Evolutionary conservation across 2,329 filamentous ascomycete species (phyloP).

Genomic region (Aspergillus ochraceoroseus): DNA sequence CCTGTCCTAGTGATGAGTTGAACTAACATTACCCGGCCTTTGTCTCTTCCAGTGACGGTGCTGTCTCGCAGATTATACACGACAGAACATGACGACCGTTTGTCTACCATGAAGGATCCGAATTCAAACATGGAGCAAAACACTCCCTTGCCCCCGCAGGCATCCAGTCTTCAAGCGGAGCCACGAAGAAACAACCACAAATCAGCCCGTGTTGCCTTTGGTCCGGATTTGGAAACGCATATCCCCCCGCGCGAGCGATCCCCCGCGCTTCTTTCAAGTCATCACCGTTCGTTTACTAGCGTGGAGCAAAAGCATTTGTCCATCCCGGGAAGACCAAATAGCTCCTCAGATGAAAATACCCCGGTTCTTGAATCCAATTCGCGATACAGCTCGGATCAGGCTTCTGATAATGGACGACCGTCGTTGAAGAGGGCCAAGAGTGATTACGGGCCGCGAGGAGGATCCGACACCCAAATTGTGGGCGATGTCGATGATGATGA

Average conservation of each 20-base stretch:
- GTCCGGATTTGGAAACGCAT: slow-evolving; percentile 36
- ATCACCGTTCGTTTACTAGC: slow-evolving; percentile 35
- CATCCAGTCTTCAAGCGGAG: slow-evolving; percentile 30
- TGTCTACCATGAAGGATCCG: slow-evolving; percentile 37
- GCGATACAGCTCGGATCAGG: slow-evolving; percentile 28
- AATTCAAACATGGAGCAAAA: slow-evolving; percentile 35
- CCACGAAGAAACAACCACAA: slow-evolving; percentile 32
- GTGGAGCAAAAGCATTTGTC: slow-evolving; percentile 29
- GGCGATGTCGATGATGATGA: slow-evolving; percentile 42
- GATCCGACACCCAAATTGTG: slow-evolving; percentile 28
- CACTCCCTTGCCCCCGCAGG: slow-evolving; percentile 22
- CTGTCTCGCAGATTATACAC: neutral
- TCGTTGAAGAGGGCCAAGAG: slow-evolving; percentile 50
- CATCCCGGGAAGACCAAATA: slow-evolving; percentile 27
- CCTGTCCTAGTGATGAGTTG: neutral
- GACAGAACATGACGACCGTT: slow-evolving; percentile 30
- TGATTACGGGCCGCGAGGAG: slow-evolving; percentile 47
- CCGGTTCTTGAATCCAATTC: slow-evolving; percentile 23
- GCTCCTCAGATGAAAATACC: slow-evolving; percentile 32
- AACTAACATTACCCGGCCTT: slow-evolving; percentile 1
- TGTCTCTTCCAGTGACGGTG: too few relatives aligned
- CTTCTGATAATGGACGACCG: slow-evolving; percentile 33
- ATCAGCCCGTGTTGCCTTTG: slow-evolving; percentile 39
- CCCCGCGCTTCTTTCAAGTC: slow-evolving; percentile 28
- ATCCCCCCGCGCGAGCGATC: slow-evolving; percentile 36